phyloP scores from a whole-genome alignment of 352 stramenopile species.

The Pythium insidiosum region DNA sequence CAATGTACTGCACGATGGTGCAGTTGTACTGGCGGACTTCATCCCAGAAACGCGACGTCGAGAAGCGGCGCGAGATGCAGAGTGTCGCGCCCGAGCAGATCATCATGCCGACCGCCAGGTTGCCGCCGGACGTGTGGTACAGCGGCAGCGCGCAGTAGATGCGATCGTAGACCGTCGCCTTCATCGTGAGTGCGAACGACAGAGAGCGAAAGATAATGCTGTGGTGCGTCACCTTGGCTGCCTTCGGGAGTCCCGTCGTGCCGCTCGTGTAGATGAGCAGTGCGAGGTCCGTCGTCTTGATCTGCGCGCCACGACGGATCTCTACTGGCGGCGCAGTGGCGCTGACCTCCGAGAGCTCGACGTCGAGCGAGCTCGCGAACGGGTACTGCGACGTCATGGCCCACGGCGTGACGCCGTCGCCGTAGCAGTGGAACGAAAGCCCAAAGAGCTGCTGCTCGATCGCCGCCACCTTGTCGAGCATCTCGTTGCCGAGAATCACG shows the following conservation, averaged over 20 bases:
- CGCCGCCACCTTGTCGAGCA: slow-evolving; percentile 26
- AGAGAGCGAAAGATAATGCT: slow-evolving; percentile 59
- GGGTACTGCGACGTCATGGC: slow-evolving; percentile 7
- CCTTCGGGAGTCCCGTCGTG: slow-evolving; percentile 77
- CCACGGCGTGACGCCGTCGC: slow-evolving; percentile 26
- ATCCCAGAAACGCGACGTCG: slow-evolving; percentile 38
- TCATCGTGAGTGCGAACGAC: slow-evolving; percentile 39
- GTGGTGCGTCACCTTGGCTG: slow-evolving; percentile 65
- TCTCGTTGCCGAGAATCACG: slow-evolving; percentile 49
- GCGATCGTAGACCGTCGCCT: slow-evolving; percentile 42
- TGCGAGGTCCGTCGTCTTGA: slow-evolving; percentile 50
- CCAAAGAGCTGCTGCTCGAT: slow-evolving; percentile 25
- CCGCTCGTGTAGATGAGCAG: too few species aligned
- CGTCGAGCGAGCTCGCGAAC: slow-evolving; percentile 39
- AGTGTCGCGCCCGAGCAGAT: slow-evolving; percentile 66
- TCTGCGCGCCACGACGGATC: slow-evolving; percentile 15
- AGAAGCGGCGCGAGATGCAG: slow-evolving; percentile 64
- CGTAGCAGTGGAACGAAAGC: slow-evolving; percentile 44
- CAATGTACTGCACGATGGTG: slow-evolving; percentile 88
- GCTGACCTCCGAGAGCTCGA: slow-evolving; percentile 13
- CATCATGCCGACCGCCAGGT: slow-evolving; percentile 76
- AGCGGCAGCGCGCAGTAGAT: slow-evolving; percentile 79
- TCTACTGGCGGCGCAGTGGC: slow-evolving; percentile 15
- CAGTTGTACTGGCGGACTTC: slow-evolving; percentile 58
- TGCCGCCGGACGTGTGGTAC: slow-evolving; percentile 79